Percentiles rank a stretch among this genome's conserved stretches.
These are phyloP conservation scores for Chloris gayana DNA, from an alignment of 176 grass and related monocot species.

Conservation along the genomic window DNA sequence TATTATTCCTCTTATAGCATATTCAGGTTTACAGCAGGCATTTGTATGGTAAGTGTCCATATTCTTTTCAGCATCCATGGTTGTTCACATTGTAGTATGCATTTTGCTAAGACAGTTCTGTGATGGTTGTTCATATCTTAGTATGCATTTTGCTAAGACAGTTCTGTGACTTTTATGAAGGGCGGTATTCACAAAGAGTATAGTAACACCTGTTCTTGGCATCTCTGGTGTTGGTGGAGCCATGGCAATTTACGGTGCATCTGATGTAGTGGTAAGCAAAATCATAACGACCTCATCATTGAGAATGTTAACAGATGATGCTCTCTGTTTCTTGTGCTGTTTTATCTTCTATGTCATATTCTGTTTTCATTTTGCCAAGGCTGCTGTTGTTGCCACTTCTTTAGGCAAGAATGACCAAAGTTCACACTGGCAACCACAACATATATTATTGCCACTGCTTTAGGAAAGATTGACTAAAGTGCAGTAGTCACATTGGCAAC, in stretches of 20 bases:
- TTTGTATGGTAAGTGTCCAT: conserved; percentile 79
- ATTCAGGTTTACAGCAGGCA: conserved; percentile 97
- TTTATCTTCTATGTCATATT: neutral
- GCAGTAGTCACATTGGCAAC: conserved; percentile 8
- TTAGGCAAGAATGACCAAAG: neutral
- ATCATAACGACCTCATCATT: neutral
- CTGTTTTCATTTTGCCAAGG: neutral
- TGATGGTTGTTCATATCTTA: too few species aligned
- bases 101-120: too few species aligned
- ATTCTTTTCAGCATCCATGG: conserved; percentile 6
- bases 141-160: conserved; percentile 18
- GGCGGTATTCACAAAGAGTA: conserved; percentile 93
- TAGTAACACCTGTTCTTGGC: conserved; percentile 94
- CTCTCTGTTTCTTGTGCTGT: neutral
- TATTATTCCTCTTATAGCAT: conserved; percentile 80
- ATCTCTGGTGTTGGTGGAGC: conserved; percentile 92
- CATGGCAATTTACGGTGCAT: conserved; percentile 94
- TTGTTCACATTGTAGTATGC: too few species aligned
- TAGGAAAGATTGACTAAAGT: neutral
- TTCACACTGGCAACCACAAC: conserved; percentile 1
- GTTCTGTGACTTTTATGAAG: conserved; percentile 35
- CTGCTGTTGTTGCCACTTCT: neutral
- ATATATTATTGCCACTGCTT: conserved; percentile 23
- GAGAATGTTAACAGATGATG: conserved; percentile 2
- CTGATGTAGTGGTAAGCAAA: conserved; percentile 87